Evolutionary conservation across 2,329 filamentous ascomycete species (phyloP).

Genomic region (Phyllosticta ampelicida): DNA sequence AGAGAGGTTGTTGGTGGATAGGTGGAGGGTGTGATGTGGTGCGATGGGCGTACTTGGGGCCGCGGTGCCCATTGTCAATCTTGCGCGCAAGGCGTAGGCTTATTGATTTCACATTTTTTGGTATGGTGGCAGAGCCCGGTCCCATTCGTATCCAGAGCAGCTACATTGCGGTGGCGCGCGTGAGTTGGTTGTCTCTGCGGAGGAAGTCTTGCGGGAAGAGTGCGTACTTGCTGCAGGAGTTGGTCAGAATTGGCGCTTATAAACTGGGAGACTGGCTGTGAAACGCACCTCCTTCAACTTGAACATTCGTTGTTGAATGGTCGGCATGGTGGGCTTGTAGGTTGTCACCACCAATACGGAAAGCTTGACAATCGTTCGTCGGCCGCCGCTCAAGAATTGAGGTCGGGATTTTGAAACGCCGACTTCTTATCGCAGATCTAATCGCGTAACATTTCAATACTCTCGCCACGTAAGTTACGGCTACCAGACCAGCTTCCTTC

Average conservation of each 20-base stretch:
- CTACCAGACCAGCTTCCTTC: background rate
- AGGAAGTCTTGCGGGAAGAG: background rate
- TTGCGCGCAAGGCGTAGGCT: conserved; percentile 59
- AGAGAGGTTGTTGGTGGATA: conserved; percentile 1
- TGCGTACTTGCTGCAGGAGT: conserved; percentile 4
- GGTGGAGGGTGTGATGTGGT: background rate
- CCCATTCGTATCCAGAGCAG: conserved; percentile 67
- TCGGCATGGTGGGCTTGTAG: conserved; percentile 34
- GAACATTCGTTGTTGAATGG: conserved; percentile 59
- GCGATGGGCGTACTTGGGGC: conserved; percentile 47
- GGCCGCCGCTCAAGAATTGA: conserved; percentile 7
- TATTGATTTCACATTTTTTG: conserved; percentile 63
- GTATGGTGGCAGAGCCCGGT: conserved; percentile 71
- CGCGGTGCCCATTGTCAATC: conserved; percentile 57
- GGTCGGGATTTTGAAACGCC: conserved; percentile 9
- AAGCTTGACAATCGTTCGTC: background rate
- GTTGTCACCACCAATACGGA: background rate
- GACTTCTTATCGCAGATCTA: conserved; percentile 5
- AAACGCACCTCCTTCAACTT: conserved; percentile 53
- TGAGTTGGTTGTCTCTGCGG: background rate
- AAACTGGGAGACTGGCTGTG: background rate
- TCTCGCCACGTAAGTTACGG: background rate
- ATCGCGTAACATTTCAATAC: background rate
- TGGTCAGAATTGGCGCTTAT: background rate
- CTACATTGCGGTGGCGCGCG: conserved; percentile 34